Evolutionary conservation across 768 basidiomycete species (phyloP), one percentile per base, ranked within the genome.

Genomic region (Tremella fuciformis): DNA sequence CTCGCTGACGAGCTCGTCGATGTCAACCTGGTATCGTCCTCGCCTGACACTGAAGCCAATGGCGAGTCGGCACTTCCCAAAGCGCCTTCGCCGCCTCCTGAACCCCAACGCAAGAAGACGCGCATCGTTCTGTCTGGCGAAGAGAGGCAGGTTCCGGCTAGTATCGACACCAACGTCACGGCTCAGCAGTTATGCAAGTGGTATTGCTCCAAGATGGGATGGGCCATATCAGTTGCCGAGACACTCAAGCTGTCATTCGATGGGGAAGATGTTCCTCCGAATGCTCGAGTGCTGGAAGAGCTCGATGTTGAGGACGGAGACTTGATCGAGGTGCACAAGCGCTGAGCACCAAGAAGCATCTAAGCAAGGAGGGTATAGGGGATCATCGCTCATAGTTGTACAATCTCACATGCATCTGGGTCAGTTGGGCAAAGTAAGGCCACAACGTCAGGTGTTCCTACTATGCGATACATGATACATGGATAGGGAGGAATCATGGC

Each of bases 221-320:
- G 18, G 25, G n/a, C 6, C n/a, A 29, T 8, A n/a, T n/a, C 16
- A n/a, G 19, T n/a, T 21, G 57, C 57, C 39, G 42, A 9, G 39
- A 52, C 39, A 4, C 22, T 64, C 8, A 21, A 29, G 38, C 38
- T 64, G 16, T 39, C 24, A 16, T 57, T 59, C 18, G 63, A 64
- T 50, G 63, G 63, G 6, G 63, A 64, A 41, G 37, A 22, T 8
- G 19, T 56, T 16, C 54, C 55, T 8, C n/a, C 42, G 3, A 59
- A 41, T 25, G 26, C 29, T 34, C 29, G 11, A 11, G 37, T 37
- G 18, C 41, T 64, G 19, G 55, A 56, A 44, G 55, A 60, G 18
- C 2, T 50, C n/a, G 49, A 50, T 50, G 21, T 50, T 3, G 49
- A 50, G 49, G 49, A 21, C 16, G 49, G 49, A 24, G 49, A 50